Evolutionary conservation across 768 basidiomycete genomes (phyloP).

Genomic region (Panellus pusillus): DNA sequence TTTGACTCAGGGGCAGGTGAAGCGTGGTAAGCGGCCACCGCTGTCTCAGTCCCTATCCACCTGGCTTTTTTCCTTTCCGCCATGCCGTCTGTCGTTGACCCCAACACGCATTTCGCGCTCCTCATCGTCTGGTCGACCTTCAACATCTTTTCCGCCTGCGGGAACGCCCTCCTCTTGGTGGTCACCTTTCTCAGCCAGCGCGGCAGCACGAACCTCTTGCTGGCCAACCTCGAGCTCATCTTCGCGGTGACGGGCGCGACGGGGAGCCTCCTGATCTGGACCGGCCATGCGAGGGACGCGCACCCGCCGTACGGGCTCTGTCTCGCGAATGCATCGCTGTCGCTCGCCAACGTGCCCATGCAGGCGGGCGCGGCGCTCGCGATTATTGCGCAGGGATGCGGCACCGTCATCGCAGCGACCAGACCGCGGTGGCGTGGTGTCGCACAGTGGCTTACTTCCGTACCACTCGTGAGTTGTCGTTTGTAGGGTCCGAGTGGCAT

Average conservation of each 20-base stretch:
- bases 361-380: conserved; percentile 9
- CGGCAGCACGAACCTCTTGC: background rate
- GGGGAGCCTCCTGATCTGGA: conserved; percentile 9
- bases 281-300: conserved; percentile 12
- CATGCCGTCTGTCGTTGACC: no score
- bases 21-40: no score
- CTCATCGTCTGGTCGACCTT: conserved; percentile 16
- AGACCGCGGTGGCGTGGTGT: background rate
- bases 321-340: conserved; percentile 6
- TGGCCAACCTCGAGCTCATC: conserved; percentile 9
- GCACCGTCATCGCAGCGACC: conserved; percentile 5
- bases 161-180: conserved; percentile 2
- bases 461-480: conserved; percentile 5
- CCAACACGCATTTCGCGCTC: background rate
- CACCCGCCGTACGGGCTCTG: conserved; percentile 11
- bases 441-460: conserved; percentile 9
- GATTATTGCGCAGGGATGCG: conserved; percentile 8
- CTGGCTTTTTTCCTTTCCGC: no score
- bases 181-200: conserved; percentile 7
- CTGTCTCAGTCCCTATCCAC: no score
- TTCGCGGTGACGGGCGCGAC: conserved; percentile 1
- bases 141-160: conserved; percentile 5
- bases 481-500: background rate
- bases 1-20: no score
- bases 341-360: conserved; percentile 11